Evolutionary conservation across 2,329 filamentous ascomycete species (phyloP).

Genomic region (Apiospora marii): DNA sequence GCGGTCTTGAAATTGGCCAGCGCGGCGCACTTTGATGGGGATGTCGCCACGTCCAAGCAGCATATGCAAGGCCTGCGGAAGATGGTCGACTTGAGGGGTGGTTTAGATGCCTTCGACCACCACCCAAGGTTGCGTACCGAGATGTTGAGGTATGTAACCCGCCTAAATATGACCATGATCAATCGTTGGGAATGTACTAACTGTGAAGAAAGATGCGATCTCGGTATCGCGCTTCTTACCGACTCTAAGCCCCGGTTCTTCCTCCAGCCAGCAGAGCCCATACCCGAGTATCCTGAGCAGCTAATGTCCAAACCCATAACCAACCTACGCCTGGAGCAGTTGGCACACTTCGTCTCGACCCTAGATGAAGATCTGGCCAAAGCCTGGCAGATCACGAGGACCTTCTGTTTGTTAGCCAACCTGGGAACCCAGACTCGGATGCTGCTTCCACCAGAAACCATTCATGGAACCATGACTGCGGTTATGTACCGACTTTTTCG

Average conservation of each 20-base stretch:
- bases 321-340: background rate
- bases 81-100: conserved; percentile 48
- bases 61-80: conserved; percentile 48
- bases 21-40: conserved; percentile 40
- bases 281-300: conserved; percentile 29
- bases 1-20: conserved; percentile 43
- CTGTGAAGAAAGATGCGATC: conserved; percentile 30
- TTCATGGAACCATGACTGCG: conserved; percentile 44
- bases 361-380: conserved; percentile 32
- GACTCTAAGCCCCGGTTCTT: conserved; percentile 33
- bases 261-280: conserved; percentile 25
- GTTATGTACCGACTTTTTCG: conserved; percentile 50
- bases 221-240: conserved; percentile 30
- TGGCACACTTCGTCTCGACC: background rate
- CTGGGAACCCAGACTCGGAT: conserved; percentile 32
- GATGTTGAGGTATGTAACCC: conserved; percentile 31
- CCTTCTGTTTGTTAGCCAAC: conserved; percentile 40
- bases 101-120: conserved; percentile 39
- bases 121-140: conserved; percentile 47
- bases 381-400: conserved; percentile 35
- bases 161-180: background rate
- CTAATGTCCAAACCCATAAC: background rate
- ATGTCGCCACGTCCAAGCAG: conserved; percentile 39
- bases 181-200: background rate
- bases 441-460: conserved; percentile 30